Evolutionary conservation across 2,329 filamentous ascomycete species (phyloP).

Genomic region (Didymella exigua): DNA sequence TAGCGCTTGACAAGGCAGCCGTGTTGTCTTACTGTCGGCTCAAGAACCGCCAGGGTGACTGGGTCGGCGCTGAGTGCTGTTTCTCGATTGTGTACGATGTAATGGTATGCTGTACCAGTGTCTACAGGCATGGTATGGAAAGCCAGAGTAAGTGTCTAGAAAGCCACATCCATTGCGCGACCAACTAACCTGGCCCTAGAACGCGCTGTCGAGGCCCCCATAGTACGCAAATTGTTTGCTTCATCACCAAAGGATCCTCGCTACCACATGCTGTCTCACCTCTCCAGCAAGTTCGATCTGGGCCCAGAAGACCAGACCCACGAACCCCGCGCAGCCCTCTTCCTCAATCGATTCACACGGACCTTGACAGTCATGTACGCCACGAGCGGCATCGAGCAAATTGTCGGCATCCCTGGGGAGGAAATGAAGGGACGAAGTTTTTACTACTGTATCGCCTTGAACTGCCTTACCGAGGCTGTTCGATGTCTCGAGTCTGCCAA

Average conservation of each 20-base stretch:
- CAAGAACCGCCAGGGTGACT: constrained; percentile 69
- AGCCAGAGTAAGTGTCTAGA: constrained; percentile 71
- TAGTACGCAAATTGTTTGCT: constrained; percentile 79
- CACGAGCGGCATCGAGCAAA: constrained; percentile 74
- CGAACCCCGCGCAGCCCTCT: constrained; percentile 82
- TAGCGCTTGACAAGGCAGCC: constrained; percentile 81
- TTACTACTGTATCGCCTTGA: constrained; percentile 83
- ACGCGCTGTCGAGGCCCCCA: constrained; percentile 75
- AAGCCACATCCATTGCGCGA: background rate
- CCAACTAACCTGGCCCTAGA: constrained; percentile 57
- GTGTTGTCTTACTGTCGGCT: constrained; percentile 81
- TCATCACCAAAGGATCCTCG: constrained; percentile 81
- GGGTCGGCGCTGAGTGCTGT: constrained; percentile 84
- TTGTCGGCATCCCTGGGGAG: constrained; percentile 73
- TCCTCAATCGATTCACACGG: constrained; percentile 83
- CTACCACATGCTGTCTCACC: constrained; percentile 86
- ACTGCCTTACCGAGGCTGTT: constrained; percentile 76
- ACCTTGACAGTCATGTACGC: constrained; percentile 86
- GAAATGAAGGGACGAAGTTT: constrained; percentile 79
- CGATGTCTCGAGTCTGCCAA: constrained; percentile 83
- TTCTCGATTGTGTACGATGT: constrained; percentile 90
- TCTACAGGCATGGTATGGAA: constrained; percentile 71
- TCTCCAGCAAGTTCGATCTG: constrained; percentile 77
- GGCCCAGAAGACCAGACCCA: constrained; percentile 63
- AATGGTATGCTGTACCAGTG: constrained; percentile 80